These are phyloP conservation scores for Pouteria glomerata DNA, from an alignment of 148 eudicot species.

Conservation along the genomic window DNA sequence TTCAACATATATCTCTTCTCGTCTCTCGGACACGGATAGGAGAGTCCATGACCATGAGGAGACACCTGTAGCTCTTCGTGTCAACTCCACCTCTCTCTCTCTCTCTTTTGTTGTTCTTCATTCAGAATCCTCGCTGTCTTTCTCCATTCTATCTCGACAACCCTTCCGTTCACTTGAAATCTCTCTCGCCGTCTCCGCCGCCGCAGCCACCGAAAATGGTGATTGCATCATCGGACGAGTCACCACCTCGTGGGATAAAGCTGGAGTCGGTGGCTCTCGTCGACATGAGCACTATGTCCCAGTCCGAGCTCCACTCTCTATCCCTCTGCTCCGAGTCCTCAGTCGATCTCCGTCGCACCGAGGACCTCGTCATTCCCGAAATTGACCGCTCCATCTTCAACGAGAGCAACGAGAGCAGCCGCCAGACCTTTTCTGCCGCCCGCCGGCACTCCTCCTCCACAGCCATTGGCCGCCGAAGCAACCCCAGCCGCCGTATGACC, in stretches of 20 bases:
- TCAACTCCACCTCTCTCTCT: too few relatives aligned
- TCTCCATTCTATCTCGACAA: too few relatives aligned
- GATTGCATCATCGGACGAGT: neutral
- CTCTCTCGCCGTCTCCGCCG: too few relatives aligned
- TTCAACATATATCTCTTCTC: too few relatives aligned
- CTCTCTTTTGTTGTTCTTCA: too few relatives aligned
- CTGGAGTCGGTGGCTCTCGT: constrained; percentile 17
- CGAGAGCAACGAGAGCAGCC: constrained; percentile 34
- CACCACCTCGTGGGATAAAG: neutral
- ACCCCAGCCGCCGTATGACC: neutral
- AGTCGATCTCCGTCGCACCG: constrained; percentile 20
- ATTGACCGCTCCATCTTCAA: constrained; percentile 32
- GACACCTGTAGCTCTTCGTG: too few relatives aligned
- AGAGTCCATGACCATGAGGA: too few relatives aligned
- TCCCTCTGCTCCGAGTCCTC: constrained; percentile 31
- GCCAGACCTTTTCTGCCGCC: constrained; percentile 36
- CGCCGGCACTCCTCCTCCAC: constrained; percentile 14
- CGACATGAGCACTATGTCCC: constrained; percentile 28
- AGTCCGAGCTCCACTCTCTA: constrained; percentile 37
- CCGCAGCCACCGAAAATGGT: constrained; percentile 2
- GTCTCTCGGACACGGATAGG: too few relatives aligned
- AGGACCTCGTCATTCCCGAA: constrained; percentile 27
- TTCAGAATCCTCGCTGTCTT: too few relatives aligned
- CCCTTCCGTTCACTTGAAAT: too few relatives aligned
- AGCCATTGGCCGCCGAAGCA: constrained; percentile 19